These are phyloP conservation scores for Neoboletus subvelutipes DNA, from an alignment of 768 basidiomycete species.

Conservation along the genomic window DNA sequence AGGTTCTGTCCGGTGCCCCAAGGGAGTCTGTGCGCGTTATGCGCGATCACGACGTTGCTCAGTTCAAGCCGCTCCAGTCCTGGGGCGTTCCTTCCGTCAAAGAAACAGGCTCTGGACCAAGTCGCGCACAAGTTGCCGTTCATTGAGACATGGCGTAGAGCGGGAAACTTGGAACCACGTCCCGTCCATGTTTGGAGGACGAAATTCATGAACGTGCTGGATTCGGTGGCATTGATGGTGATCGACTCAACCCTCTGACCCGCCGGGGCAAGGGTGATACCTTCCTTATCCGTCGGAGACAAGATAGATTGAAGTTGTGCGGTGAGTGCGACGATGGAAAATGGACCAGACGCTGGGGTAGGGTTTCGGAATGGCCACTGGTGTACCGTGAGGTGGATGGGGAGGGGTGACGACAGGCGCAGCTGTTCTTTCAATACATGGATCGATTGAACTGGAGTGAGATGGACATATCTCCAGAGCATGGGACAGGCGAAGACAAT, in stretches of 20 bases:
- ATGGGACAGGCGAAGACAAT: conserved; percentile 16
- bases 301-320: conserved; percentile 19
- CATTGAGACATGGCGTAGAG: conserved; percentile 9
- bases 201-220: conserved; percentile 16
- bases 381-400: conserved; percentile 16
- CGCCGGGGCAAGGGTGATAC: neutral
- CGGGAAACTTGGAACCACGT: conserved; percentile 11
- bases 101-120: conserved; percentile 22
- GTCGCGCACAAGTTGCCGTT: conserved; percentile 16
- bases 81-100: conserved; percentile 18
- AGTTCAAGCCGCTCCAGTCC: conserved; percentile 15
- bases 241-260: conserved; percentile 16
- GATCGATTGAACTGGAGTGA: conserved; percentile 15
- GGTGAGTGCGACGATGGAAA: conserved; percentile 16
- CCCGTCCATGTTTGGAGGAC: conserved; percentile 22
- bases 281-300: conserved; percentile 1
- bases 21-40: conserved; percentile 1
- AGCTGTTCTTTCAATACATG: conserved; percentile 16
- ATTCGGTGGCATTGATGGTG: conserved; percentile 16
- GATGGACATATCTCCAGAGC: conserved; percentile 22
- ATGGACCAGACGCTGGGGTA: conserved; percentile 1
- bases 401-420: conserved; percentile 9
- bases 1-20: conserved; percentile 16
- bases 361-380: conserved; percentile 22
- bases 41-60: conserved; percentile 18